Percentiles rank a stretch among this genome's conserved stretches.
These are phyloP conservation scores for Coccomyxa sp. DNA, from an alignment of 139 green algal species.

Conservation along the genomic window DNA sequence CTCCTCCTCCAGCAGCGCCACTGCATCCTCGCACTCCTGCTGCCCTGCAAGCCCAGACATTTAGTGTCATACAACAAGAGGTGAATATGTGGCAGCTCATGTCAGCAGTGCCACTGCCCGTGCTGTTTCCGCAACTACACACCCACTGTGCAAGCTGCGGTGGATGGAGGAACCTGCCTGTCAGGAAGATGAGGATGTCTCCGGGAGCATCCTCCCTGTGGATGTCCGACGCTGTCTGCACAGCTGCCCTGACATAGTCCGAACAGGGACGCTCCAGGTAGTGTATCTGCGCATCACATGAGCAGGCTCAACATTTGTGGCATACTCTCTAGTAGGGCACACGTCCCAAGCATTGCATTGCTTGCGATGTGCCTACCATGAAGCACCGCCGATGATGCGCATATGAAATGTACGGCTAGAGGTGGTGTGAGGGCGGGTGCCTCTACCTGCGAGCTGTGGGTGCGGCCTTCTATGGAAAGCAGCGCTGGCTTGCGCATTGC, in stretches of 20 bases:
- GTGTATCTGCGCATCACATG: conserved; percentile 48
- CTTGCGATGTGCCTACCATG: too few species aligned
- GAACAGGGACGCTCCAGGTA: conserved; percentile 64
- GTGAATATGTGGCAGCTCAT: too few species aligned
- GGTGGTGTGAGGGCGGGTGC: too few species aligned
- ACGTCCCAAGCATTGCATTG: too few species aligned
- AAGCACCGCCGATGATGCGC: too few species aligned
- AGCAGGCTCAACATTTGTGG: too few species aligned
- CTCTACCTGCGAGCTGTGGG: conserved; percentile 71
- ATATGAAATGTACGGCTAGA: neutral
- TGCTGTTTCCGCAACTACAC: neutral
- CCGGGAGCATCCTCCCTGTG: conserved; percentile 72
- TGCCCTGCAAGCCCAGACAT: too few species aligned
- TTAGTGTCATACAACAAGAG: too few species aligned
- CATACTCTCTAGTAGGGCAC: too few species aligned
- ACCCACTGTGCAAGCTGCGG: neutral
- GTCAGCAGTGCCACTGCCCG: neutral
- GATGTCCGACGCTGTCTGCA: conserved; percentile 68
- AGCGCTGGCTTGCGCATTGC: conserved; percentile 19
- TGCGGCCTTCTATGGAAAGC: conserved; percentile 68
- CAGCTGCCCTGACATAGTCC: conserved; percentile 71
- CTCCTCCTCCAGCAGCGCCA: conserved; percentile 60
- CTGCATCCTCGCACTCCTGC: conserved; percentile 65
- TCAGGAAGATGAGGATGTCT: conserved; percentile 93
- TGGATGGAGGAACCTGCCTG: conserved; percentile 26